Base-by-base conservation (phyloP, 2,329 filamentous ascomycete genomes). In the Penicillium sp. region DNA sequence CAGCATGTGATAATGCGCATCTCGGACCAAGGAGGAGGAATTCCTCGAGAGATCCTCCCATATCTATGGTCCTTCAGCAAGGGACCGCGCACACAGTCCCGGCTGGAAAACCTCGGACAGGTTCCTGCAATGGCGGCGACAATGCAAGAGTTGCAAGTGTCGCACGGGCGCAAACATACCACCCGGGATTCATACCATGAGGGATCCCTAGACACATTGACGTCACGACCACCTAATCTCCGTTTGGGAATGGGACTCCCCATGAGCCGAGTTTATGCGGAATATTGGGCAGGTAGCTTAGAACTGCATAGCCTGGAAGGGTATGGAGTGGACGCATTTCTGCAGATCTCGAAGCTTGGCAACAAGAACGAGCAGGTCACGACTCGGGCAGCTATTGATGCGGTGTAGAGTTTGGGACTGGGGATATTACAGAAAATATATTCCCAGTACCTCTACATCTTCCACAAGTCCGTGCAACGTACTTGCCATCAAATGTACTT, bases 31-130 rank as follows among this genome's bases (percentile, higher is more conserved):
- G 94, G 93, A 45, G 94, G 95, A 58, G 94, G 95, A 34, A 90
- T 99, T 50, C 87, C 91, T 0, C 84, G 86, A 45, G 90, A 94
- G 40, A 84, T 93, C 55, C 78, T 97, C 19, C 92, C 93, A 0
- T 89, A 95, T 69, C 81, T 99, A 6, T 99, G 95, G 94, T 96
- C 91, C 26, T 99, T 99, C 71, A 91, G 87, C 74, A 97, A 97
- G 74, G 93, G 93, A 0, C 91, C 92, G 2, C 85, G 90, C 34
- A 89, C 86, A 55, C 81, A 87, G 61, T 83, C 85, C 56, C 85
- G 91, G 4, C 81, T 97, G n/a, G 80, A 90, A 64, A 97, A 97
- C 70, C 81, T 99, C 8, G 84, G 84, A 10, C 85, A 88, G 60
- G 93, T 99, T 2, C 94, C 94, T 3, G 89, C 90, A 57, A 88